A percentile compares a stretch with the other conserved stretches of the same genome.
These are phyloP conservation scores for Cyanodermella asteris DNA, from an alignment of 2,329 filamentous ascomycete species.

Conservation along the genomic window DNA sequence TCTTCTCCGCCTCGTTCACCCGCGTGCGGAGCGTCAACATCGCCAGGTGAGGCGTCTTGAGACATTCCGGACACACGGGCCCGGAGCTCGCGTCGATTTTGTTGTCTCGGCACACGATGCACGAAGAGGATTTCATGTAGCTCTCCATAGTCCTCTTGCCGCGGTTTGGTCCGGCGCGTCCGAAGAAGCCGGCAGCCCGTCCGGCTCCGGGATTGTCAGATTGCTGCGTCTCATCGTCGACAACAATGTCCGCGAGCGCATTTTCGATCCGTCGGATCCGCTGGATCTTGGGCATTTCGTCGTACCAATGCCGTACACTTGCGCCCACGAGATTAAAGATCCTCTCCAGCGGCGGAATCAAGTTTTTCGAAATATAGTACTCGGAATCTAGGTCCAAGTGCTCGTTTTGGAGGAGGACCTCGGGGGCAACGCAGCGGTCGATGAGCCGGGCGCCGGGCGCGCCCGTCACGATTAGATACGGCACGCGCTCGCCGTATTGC, in stretches of 20 bases:
- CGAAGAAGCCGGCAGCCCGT: slow-evolving; percentile 7
- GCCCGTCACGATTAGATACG: slow-evolving; percentile 81
- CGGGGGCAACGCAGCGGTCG: slow-evolving; percentile 76
- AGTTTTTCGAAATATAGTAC: slow-evolving; percentile 90
- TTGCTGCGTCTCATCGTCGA: too few species aligned
- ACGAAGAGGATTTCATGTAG: slow-evolving; percentile 69
- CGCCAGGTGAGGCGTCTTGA: slow-evolving; percentile 27
- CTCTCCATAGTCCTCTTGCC: slow-evolving; percentile 60
- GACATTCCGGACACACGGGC: slow-evolving; percentile 20
- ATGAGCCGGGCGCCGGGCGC: slow-evolving; percentile 67
- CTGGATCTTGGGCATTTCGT: slow-evolving; percentile 86
- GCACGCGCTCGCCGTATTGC: slow-evolving; percentile 84
- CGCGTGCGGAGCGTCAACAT: slow-evolving; percentile 41
- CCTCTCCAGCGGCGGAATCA: slow-evolving; percentile 83
- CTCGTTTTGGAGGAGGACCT: slow-evolving; percentile 54
- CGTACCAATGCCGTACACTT: slow-evolving; percentile 77
- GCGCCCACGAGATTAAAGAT: slow-evolving; percentile 94
- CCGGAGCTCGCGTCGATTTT: slow-evolving; percentile 25
- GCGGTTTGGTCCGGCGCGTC: too few species aligned
- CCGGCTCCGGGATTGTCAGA: too few species aligned
- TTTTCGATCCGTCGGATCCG: slow-evolving; percentile 43
- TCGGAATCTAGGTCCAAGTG: slow-evolving; percentile 72
- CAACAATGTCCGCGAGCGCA: slow-evolving; percentile 12
- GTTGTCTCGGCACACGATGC: slow-evolving; percentile 50
- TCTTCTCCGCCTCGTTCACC: slow-evolving; percentile 41